These are phyloP conservation scores for Sugiyamaella valdiviana DNA, from an alignment of 805 yeast species.

Conservation along the genomic window DNA sequence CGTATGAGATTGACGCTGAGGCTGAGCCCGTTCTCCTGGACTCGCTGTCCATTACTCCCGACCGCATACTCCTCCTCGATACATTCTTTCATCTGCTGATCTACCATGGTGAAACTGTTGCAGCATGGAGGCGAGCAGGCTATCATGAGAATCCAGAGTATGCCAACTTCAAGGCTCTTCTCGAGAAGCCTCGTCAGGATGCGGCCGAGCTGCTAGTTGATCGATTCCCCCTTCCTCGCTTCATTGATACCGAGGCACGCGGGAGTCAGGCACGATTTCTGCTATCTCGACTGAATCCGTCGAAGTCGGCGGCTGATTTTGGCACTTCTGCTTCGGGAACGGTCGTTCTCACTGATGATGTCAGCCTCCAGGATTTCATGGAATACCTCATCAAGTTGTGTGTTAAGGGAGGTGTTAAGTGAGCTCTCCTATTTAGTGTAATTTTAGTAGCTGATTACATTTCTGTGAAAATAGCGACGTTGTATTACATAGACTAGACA, in stretches of 20 bases:
- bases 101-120: constrained; percentile 85
- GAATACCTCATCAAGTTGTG: constrained; percentile 80
- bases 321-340: constrained; percentile 34
- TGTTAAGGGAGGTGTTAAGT: constrained; percentile 35
- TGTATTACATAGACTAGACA: no score
- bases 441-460: no score
- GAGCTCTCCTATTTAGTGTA: no score
- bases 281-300: constrained; percentile 84
- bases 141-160: constrained; percentile 84
- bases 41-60: constrained; percentile 79
- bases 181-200: constrained; percentile 79
- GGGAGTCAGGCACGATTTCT: constrained; percentile 95
- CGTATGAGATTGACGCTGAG: constrained; percentile 63
- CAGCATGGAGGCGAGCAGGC: constrained; percentile 88
- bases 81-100: constrained; percentile 91
- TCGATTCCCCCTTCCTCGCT: constrained; percentile 92
- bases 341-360: constrained; percentile 91
- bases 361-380: constrained; percentile 85
- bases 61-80: constrained; percentile 74
- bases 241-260: constrained; percentile 91
- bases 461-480: no score
- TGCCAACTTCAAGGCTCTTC: constrained; percentile 70
- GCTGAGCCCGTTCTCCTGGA: constrained; percentile 87
- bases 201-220: constrained; percentile 84
- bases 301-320: constrained; percentile 59